Base-by-base conservation (phyloP, 371 early-diverging fungal species). In the Syncephalastrum sp. region DNA sequence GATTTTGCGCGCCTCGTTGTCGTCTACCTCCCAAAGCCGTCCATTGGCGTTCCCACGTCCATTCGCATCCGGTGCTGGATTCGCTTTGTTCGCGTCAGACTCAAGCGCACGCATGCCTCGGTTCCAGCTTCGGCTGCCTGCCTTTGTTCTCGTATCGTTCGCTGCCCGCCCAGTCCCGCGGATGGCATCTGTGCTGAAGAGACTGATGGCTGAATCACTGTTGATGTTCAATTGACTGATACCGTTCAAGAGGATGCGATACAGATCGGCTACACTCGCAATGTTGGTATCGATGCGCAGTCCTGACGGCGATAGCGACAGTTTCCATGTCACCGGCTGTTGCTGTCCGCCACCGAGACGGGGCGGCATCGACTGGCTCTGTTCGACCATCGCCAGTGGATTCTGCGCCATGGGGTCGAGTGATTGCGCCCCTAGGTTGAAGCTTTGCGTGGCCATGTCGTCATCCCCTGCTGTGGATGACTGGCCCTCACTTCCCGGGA, bases 11-110 rank as follows among this genome's bases (percentile, higher is more conserved):
- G 80, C 80, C 60, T 80, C 77, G 17, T 55, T 64, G 41, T 80
- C 80, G 41, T 77, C 73, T 7, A 80, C 77, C 57, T 80, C 80
- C 80, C 80, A 80, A 15, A 80, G 59, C 23, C 77, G 63, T 1
- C 77, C 73, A 19, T 19, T 2, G 24, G 23, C 15, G 42, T 15
- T 19, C 25, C 54, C 49, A 33, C 38, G 38, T 33, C 38, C 38
- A 23, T 53, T 60, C 53, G n/a, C 54, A 33, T 33, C 38, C 12
- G 38, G 38, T 33, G 38, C 38, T 33, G 38, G 38, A 33, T 33
- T 33, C 10, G 38, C 8, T 33, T 33, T 33, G 38, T 12, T 33
- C 38, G 38, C 38, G 2, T 33, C 38, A 50, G 50, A 17, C 33
- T 60, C 60, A 13, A 60, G 29, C 6, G 60, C 44, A 41, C 45